Evolutionary conservation across 305 asterid species (phyloP), one percentile per base, ranked within the genome.

Genomic region (Rubia peregrina): DNA sequence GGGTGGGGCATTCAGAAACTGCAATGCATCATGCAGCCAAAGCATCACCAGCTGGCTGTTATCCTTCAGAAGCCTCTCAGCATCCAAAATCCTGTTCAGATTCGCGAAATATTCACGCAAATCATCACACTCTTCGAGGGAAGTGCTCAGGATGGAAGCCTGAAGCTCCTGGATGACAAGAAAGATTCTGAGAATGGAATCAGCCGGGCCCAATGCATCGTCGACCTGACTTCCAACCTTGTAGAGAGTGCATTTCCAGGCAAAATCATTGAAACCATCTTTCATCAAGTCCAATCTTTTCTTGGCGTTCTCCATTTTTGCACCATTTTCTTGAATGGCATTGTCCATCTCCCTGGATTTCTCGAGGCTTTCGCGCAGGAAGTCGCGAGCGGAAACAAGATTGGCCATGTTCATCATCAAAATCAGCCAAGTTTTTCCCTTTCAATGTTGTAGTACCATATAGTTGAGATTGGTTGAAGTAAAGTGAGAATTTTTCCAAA

Each of bases 21-120:
- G 83, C 60, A 78, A 61, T 33, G 83, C 87, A 10, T 85, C 96
- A 56, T 90, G 88, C 36, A 93, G 80, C 97, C 98, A 93, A 67
- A 86, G 72, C 66, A 84, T 75, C 43, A 83, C 89, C 80, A 93
- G 60, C 48, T 75, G 66, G 82, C 92, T 83, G 55, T 83, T 86
- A 71, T 78, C 83, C 1, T 84, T 75, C 14, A 93, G 97, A 69
- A 93, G 89, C 79, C 83, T 73, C 3, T 84, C 75, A 5, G 96
- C 88, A 65, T 85, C 92, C 62, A 82, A 78, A 69, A 87, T 87
- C 68, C 86, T 80, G 73, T 77, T 83, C 72, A 88, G 53, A 12
- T 73, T 74, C 1, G 73, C 36, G 5, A 92, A 68, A 67, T 81
- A 85, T 17, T 59, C 49, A 24, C 17, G 73, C 26, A 90, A 57